Base-by-base conservation (phyloP, 164 flowering plant genomes). In the Macadamia integrifolia region DNA sequence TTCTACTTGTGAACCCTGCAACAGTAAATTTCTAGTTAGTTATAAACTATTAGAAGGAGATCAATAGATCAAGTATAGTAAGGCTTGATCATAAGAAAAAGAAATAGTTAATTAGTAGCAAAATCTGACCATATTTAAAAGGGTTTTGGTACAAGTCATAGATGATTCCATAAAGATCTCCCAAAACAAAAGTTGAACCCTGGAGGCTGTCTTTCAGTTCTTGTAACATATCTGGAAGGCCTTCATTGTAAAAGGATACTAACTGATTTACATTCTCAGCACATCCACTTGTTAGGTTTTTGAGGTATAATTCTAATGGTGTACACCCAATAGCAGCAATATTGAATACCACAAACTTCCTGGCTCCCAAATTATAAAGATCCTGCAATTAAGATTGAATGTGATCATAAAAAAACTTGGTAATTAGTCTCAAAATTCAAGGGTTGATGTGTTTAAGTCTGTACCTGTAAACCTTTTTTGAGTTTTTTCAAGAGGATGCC, bases 41-140 rank as follows among this genome's bases (percentile, higher is more conserved):
- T 67, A 6, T 2, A 60, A 23, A 6, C 11, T 43, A 31, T 13
- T 55, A n/a, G n/a, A n/a, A 52, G 6, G 1, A 53, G 8, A 52
- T 53, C 14, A 1, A 28, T 30, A 14, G 6, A 9, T 2, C 3
- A 2, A 50, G 55, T 65, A 3, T 9, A 42, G 13, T 40, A 8
- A 32, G 10, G 14, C n/a, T n/a, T n/a, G n/a, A n/a, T n/a, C n/a
- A n/a, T n/a, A n/a, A n/a, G n/a, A n/a, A n/a, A n/a, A n/a, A n/a
- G n/a, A n/a, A n/a, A n/a, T n/a, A n/a, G n/a, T n/a, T n/a, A n/a
- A n/a, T n/a, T n/a, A n/a, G n/a, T n/a, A n/a, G n/a, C n/a, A n/a
- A n/a, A n/a, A n/a, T n/a, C n/a, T n/a, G n/a, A 87, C 88, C 87
- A 68, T 80, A 85, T 46, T 60, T 76, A 5, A 73, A 30, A 30